phyloP scores from a whole-genome alignment of 257 asterid genomes.

The Solanum acaule region DNA sequence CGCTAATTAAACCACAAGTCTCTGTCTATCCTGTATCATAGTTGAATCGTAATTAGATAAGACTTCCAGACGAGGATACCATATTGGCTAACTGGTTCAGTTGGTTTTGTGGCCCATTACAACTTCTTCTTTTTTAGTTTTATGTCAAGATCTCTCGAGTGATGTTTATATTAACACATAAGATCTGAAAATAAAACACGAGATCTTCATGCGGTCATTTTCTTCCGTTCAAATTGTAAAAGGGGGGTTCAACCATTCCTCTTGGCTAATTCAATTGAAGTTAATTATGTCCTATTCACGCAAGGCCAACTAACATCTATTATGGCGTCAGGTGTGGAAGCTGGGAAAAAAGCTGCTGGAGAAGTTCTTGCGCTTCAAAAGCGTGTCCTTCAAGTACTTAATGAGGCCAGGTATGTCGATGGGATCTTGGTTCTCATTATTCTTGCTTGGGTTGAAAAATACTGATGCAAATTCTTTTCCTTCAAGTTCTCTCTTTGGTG shows the following conservation, averaged over 20 bases:
- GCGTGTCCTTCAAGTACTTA: slow-evolving; percentile 89
- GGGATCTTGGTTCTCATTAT: background rate
- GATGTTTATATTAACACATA: background rate
- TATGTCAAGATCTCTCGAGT: background rate
- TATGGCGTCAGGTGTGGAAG: slow-evolving; percentile 78
- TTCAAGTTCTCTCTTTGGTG: background rate
- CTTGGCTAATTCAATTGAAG: background rate
- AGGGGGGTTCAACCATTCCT: background rate
- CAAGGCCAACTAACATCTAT: background rate
- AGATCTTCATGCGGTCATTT: background rate
- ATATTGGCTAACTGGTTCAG: background rate
- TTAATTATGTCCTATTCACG: background rate
- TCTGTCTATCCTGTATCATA: background rate
- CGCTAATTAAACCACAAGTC: background rate
- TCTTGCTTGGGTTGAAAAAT: background rate
- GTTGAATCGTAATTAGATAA: background rate
- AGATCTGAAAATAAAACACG: background rate
- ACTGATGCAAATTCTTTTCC: background rate
- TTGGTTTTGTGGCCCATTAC: background rate
- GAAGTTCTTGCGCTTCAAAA: slow-evolving; percentile 97
- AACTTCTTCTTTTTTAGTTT: background rate
- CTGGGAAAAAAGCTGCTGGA: slow-evolving; percentile 98
- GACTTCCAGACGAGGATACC: background rate
- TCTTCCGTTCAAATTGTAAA: background rate
- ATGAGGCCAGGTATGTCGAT: slow-evolving; percentile 71